A percentile compares a stretch with the other conserved stretches of the same genome.
These are phyloP conservation scores for Rhizomucor pusillus DNA, from an alignment of 371 early-diverging fungal species.

Conservation along the genomic window DNA sequence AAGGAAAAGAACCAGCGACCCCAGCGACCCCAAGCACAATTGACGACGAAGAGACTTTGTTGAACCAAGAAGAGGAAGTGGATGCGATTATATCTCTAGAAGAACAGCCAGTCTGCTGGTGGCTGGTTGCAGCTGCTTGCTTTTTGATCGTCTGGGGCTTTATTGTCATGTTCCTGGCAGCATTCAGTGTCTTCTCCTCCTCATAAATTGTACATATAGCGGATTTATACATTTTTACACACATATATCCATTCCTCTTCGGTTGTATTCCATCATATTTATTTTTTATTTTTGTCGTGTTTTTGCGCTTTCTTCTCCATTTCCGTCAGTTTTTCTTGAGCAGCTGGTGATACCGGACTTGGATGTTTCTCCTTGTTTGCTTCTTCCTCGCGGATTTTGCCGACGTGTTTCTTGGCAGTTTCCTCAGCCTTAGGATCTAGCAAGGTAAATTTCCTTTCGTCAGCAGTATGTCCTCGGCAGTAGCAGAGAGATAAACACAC, in stretches of 20 bases:
- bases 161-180: constrained; percentile 37
- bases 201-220: constrained; percentile 1
- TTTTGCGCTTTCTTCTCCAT: constrained; percentile 12
- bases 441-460: no score
- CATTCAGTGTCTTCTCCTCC: constrained; percentile 17
- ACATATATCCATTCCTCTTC: background rate
- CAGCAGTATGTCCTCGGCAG: no score
- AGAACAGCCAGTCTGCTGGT: constrained; percentile 6
- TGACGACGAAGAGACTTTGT: constrained; percentile 9
- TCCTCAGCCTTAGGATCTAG: constrained; percentile 1
- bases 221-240: background rate
- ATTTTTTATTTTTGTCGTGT: constrained; percentile 8
- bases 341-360: constrained; percentile 7
- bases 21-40: constrained; percentile 6
- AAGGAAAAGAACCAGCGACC: background rate
- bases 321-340: constrained; percentile 7
- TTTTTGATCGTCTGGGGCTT: constrained; percentile 39
- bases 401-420: constrained; percentile 11
- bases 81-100: background rate
- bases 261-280: constrained; percentile 4
- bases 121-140: constrained; percentile 28
- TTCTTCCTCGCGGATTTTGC: constrained; percentile 16
- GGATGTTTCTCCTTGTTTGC: constrained; percentile 11
- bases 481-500: no score
- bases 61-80: constrained; percentile 6